These are phyloP conservation scores for Lasiosphaeris hirsuta DNA, from an alignment of 495 filamentous ascomycete species.

Conservation along the genomic window DNA sequence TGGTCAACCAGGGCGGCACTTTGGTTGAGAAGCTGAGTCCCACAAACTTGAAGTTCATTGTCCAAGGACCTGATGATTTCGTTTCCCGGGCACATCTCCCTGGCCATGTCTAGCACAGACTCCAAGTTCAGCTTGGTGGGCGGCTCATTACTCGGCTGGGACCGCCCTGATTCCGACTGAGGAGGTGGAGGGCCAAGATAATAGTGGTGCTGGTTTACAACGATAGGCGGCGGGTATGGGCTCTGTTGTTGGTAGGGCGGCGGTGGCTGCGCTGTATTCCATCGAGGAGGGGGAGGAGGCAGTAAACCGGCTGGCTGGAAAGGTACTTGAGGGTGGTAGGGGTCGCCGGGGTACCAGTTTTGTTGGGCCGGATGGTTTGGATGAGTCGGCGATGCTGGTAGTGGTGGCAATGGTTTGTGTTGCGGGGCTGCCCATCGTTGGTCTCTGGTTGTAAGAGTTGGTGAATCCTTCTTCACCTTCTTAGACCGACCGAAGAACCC, in stretches of 20 bases:
- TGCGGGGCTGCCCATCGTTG: constrained; percentile 10
- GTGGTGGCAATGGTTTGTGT: constrained; percentile 17
- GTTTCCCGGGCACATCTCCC: constrained; percentile 29
- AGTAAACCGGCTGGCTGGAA: constrained; percentile 36
- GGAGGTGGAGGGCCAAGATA: constrained; percentile 35
- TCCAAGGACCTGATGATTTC: constrained; percentile 31
- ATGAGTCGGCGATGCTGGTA: constrained; percentile 15
- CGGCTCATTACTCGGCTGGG: constrained; percentile 20
- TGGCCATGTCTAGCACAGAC: constrained; percentile 37
- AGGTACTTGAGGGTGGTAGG: constrained; percentile 21
- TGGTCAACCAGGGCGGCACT: constrained; percentile 52
- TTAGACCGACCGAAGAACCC: constrained; percentile 45
- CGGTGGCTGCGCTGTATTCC: constrained; percentile 22
- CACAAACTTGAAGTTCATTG: constrained; percentile 34
- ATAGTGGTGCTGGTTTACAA: constrained; percentile 50
- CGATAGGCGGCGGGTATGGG: constrained; percentile 34
- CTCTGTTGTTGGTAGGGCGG: constrained; percentile 27
- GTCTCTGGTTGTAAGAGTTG: constrained; percentile 19
- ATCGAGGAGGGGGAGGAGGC: constrained; percentile 33
- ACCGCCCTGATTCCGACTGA: constrained; percentile 19
- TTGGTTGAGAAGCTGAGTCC: constrained; percentile 42
- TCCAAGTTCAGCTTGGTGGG: constrained; percentile 36
- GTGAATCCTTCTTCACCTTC: constrained; percentile 35
- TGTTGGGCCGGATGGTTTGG: constrained; percentile 11
- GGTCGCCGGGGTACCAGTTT: constrained; percentile 23